Conservation (phyloP, 2,329 filamentous ascomycete genomes). For the Alternaria hordeiaustralica region DNA sequence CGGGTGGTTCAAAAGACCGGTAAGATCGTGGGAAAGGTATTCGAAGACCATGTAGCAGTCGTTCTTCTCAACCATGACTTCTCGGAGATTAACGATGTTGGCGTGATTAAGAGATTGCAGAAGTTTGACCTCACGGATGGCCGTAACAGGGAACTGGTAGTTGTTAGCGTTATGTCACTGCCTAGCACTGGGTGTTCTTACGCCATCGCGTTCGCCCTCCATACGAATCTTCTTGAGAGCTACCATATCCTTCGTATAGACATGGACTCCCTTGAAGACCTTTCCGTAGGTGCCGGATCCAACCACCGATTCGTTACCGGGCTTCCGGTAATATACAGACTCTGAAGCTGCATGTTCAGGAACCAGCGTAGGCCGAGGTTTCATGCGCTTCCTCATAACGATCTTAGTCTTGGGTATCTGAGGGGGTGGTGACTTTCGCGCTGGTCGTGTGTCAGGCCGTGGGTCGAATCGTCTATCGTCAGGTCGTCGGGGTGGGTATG, state of each 20-base stretch:
- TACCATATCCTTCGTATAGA: constrained; percentile 84
- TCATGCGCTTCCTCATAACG: constrained; percentile 72
- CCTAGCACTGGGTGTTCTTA: constrained; percentile 37
- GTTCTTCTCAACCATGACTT: constrained; percentile 98
- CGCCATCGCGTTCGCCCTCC: constrained; percentile 87
- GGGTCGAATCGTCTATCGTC: constrained; percentile 32
- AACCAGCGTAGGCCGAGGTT: constrained; percentile 72
- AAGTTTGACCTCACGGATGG: constrained; percentile 88
- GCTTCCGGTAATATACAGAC: constrained; percentile 93
- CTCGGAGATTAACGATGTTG: constrained; percentile 82
- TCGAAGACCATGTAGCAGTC: constrained; percentile 99
- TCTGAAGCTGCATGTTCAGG: constrained; percentile 78
- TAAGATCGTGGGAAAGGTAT: constrained; percentile 94
- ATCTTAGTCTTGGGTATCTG: constrained; percentile 59
- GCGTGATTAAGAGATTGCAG: constrained; percentile 83
- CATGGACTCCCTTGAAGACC: constrained; percentile 91
- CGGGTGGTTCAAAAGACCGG: constrained; percentile 92
- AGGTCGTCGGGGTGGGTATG: constrained; percentile 34
- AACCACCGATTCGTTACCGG: constrained; percentile 95
- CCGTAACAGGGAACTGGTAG: constrained; percentile 77
- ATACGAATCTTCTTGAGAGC: constrained; percentile 91
- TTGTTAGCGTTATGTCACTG: constrained; percentile 29
- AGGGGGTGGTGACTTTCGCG: constrained; percentile 47
- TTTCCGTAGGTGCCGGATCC: constrained; percentile 96
- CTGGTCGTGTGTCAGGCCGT: constrained; percentile 33